phyloP scores from a whole-genome alignment of 2,329 filamentous ascomycete species.

The Neoarthrinium moseri region DNA sequence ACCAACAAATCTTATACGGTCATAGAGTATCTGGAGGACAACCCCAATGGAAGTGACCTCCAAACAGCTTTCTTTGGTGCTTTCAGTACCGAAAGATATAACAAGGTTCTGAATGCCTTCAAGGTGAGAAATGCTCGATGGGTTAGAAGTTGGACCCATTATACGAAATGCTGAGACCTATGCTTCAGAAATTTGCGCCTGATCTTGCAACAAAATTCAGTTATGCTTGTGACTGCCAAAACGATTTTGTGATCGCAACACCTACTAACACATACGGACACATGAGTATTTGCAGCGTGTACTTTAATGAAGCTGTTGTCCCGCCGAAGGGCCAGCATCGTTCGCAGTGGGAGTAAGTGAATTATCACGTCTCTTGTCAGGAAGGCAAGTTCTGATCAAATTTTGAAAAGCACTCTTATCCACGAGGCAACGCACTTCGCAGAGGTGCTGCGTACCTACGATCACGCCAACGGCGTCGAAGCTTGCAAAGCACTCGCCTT shows the following conservation, averaged over 20 bases:
- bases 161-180: background rate
- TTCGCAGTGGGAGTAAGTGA: slow-evolving; percentile 8
- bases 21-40: slow-evolving; percentile 4
- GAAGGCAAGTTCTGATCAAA: background rate
- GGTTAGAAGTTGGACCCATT: background rate
- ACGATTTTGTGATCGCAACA: slow-evolving; percentile 1
- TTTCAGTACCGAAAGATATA: slow-evolving; percentile 8
- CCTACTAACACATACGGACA: slow-evolving; percentile 1
- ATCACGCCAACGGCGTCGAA: background rate
- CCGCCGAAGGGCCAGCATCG: slow-evolving; percentile 1
- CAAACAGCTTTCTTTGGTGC: slow-evolving; percentile 3
- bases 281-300: slow-evolving; percentile 3
- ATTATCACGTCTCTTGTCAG: too few relatives aligned
- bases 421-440: background rate
- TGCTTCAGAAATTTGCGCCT: slow-evolving; percentile 8
- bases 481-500: background rate
- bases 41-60: slow-evolving; percentile 3
- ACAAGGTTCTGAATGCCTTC: slow-evolving; percentile 1
- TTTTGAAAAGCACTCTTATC: background rate
- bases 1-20: slow-evolving; percentile 1
- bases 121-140: background rate
- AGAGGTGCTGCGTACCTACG: background rate
- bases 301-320: background rate
- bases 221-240: slow-evolving; percentile 1
- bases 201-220: slow-evolving; percentile 3